These are phyloP conservation scores for Trichophyton schoenleinii DNA, from an alignment of 2,329 filamentous ascomycete genomes.

Conservation along the genomic window DNA sequence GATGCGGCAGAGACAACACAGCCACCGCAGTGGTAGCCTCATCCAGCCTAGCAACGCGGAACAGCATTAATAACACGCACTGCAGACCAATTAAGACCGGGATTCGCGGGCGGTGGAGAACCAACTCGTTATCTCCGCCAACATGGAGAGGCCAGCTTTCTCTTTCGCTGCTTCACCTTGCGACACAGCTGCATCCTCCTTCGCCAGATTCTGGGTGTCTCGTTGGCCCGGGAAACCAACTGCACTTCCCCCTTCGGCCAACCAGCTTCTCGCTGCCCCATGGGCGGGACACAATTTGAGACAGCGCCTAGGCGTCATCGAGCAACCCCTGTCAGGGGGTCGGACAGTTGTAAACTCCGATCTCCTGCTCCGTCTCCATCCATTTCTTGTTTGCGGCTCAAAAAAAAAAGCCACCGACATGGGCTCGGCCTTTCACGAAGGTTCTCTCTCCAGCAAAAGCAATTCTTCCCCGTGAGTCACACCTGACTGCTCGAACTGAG, in stretches of 20 bases:
- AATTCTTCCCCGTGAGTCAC: background rate
- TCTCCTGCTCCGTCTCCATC: background rate
- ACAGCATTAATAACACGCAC: too few species aligned
- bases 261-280: background rate
- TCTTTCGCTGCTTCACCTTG: background rate
- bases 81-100: too few species aligned
- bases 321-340: background rate
- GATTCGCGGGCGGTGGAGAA: background rate
- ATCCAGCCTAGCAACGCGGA: background rate
- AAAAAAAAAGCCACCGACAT: background rate
- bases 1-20: background rate
- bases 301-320: background rate
- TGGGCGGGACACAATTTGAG: background rate
- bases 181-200: background rate
- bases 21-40: background rate
- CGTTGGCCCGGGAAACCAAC: background rate
- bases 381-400: background rate
- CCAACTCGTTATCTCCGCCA: background rate
- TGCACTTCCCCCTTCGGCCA: background rate
- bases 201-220: background rate
- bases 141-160: background rate
- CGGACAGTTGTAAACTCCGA: constrained; percentile 1
- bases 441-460: background rate
- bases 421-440: background rate
- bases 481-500: background rate